phyloP scores from a whole-genome alignment of 2,329 filamentous ascomycete genomes.

The Triangularia setosa region DNA sequence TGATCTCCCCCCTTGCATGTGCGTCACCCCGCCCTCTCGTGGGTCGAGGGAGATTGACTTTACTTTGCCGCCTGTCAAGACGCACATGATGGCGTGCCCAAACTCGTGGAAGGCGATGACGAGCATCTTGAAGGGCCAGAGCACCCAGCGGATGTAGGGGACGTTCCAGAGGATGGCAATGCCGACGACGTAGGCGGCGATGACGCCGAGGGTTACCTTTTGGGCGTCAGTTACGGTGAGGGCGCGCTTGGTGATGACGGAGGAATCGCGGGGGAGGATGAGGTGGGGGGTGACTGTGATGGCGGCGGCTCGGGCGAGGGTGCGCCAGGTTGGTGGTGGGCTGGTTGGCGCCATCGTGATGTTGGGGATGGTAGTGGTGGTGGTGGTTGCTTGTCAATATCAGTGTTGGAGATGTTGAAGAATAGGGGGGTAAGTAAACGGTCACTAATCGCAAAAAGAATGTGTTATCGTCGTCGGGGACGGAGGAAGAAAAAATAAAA shows the following conservation, averaged over 20 bases:
- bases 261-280: constrained; percentile 3
- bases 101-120: constrained; percentile 82
- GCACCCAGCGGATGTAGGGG: constrained; percentile 67
- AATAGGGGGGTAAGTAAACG: neutral
- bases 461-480: neutral
- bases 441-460: neutral
- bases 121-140: constrained; percentile 87
- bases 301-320: constrained; percentile 18
- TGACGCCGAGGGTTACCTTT: constrained; percentile 63
- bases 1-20: constrained; percentile 68
- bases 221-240: constrained; percentile 64
- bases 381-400: neutral
- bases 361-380: neutral
- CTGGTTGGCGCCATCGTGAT: neutral
- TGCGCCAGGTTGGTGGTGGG: neutral
- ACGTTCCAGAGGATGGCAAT: constrained; percentile 79
- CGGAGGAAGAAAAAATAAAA: neutral
- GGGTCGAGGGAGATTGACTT: constrained; percentile 72
- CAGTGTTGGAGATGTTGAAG: neutral
- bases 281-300: constrained; percentile 11
- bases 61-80: constrained; percentile 68
- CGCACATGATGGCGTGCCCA: constrained; percentile 68
- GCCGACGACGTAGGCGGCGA: constrained; percentile 62
- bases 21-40: constrained; percentile 72
- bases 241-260: constrained; percentile 42